Base-by-base conservation (phyloP, 2,329 filamentous ascomycete species). In the Uncinocarpus reesii region DNA sequence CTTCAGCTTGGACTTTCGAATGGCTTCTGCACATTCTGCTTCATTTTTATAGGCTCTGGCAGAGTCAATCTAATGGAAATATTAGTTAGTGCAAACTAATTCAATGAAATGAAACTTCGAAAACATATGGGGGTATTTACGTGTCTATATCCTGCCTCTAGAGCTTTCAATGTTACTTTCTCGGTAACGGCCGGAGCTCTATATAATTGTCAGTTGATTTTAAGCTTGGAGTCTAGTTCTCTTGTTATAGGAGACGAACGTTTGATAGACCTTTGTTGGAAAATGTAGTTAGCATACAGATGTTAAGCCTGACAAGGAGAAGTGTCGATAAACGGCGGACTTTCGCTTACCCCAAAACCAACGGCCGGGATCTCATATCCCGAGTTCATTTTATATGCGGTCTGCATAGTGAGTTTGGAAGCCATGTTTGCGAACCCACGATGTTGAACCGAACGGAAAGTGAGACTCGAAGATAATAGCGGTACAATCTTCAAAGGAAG, bases 311-410 rank as follows among this genome's bases (percentile, higher is more conserved):
- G 21, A 13, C 5, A 10, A 8, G 6, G 23, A 18, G 20, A 15
- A 24, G 31, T 18, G 21, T 5, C 24, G 11, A 18, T 3, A 26
- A 36, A 29, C 11, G 16, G 29, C 2, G 1, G 4, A 23, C 11
- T 32, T 18, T 26, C 59, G 21, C 64, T 55, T 58, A 71, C 68
- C 18, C 68, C 68, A 53, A 66, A 70, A 7, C 68, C 79, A 1
- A 82, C 64, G 6, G 73, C 56, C 7, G 79, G 79, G 35, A 82
- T 81, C 15, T 79, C 73, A 60, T 79, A 72, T 34, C 79, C 78
- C 13, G 78, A 80, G 46, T 74, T 73, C 64, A 81, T 58, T 46
- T 66, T 68, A 44, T 65, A 62, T 7, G 64, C 67, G 16, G 65
- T 60, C 48, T 64, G 58, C 26, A 66, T 52, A 2, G 59, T 60